Evolutionary conservation across 768 basidiomycete genomes (phyloP).

Genomic region (Lactarius hengduanensis): DNA sequence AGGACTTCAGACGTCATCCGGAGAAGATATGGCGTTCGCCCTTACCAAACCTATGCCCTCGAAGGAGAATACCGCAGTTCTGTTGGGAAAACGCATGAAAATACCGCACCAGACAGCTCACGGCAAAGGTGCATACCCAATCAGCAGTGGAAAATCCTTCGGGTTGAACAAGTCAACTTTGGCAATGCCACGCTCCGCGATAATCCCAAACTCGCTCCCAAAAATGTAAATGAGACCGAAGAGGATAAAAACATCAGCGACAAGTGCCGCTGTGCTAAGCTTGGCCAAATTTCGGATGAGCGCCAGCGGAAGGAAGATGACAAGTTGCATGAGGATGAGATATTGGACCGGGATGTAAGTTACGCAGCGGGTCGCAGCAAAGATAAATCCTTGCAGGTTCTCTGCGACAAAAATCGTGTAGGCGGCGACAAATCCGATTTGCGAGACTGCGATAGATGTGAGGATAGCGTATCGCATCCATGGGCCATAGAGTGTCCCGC

Average conservation of each 20-base stretch:
- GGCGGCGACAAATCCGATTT: constrained; percentile 83
- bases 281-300: constrained; percentile 94
- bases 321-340: constrained; percentile 79
- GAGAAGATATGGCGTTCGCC: constrained; percentile 10
- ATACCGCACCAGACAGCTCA: background rate
- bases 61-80: constrained; percentile 97
- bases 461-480: constrained; percentile 93
- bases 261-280: constrained; percentile 84
- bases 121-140: constrained; percentile 56
- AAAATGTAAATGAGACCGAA: constrained; percentile 86
- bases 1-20: constrained; percentile 6
- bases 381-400: constrained; percentile 85
- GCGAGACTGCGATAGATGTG: constrained; percentile 82
- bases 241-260: constrained; percentile 95
- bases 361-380: constrained; percentile 75
- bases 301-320: constrained; percentile 87
- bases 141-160: constrained; percentile 85
- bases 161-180: constrained; percentile 85
- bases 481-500: constrained; percentile 85
- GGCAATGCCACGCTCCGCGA: constrained; percentile 68
- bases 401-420: constrained; percentile 97
- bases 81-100: constrained; percentile 34
- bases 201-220: constrained; percentile 72
- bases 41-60: constrained; percentile 92
- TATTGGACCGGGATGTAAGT: constrained; percentile 65